These are phyloP conservation scores for Kluyveromyces sp. DNA, from an alignment of 1,139 yeast genomes.

Conservation along the genomic window DNA sequence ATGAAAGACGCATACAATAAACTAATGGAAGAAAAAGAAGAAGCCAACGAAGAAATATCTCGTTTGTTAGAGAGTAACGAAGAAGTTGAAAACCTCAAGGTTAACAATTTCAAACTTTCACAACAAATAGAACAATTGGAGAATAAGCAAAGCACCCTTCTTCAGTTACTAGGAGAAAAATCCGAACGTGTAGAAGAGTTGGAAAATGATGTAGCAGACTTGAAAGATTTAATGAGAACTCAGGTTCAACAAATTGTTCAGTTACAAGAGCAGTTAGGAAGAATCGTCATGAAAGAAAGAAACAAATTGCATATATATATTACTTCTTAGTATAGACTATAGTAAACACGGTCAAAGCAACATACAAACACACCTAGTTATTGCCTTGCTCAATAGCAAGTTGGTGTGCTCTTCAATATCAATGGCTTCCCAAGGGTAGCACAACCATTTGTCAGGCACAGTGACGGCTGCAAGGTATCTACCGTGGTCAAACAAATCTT, in stretches of 20 bases:
- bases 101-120: conserved; percentile 33
- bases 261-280: conserved; percentile 37
- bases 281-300: conserved; percentile 1
- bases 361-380: conserved; percentile 14
- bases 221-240: conserved; percentile 69
- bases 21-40: conserved; percentile 51
- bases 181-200: conserved; percentile 81
- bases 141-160: conserved; percentile 48
- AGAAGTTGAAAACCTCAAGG: conserved; percentile 34
- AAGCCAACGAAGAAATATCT: conserved; percentile 60
- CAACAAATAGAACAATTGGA: conserved; percentile 35
- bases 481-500: conserved; percentile 39
- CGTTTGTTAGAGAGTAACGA: conserved; percentile 50
- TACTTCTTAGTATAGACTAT: neutral
- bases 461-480: conserved; percentile 46
- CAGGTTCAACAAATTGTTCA: conserved; percentile 86
- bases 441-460: conserved; percentile 52
- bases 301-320: too few species aligned
- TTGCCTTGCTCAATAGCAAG: conserved; percentile 68
- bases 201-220: conserved; percentile 78
- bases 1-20: conserved; percentile 55
- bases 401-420: conserved; percentile 81
- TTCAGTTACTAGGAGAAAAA: conserved; percentile 81
- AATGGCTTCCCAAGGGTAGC: conserved; percentile 60
- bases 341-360: neutral